Percentiles rank a stretch among this genome's conserved stretches.
Evolutionary conservation across 192 early-diverging fungal species (phyloP).

Genomic region (Jimgerdemannia lactiflua): DNA sequence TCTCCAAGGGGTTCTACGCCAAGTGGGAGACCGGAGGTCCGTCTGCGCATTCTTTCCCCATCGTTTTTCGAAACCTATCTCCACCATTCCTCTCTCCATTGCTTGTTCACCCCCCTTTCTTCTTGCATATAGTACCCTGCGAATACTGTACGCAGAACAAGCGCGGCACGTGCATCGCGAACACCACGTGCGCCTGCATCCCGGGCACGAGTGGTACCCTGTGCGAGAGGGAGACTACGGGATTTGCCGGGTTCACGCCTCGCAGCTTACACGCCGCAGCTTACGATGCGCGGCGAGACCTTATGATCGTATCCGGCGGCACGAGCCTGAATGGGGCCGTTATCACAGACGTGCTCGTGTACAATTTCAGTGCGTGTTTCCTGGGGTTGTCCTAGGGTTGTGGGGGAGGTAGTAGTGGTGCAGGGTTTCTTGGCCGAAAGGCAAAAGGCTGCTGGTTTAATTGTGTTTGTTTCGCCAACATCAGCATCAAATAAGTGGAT

Average conservation of each 20-base stretch:
- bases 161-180: constrained; percentile 18
- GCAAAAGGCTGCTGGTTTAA: too few species aligned
- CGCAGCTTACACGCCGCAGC: constrained; percentile 30
- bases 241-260: constrained; percentile 21
- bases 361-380: neutral
- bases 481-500: constrained; percentile 28
- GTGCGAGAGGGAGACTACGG: constrained; percentile 27
- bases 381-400: neutral
- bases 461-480: constrained; percentile 11
- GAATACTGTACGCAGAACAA: constrained; percentile 13
- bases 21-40: neutral
- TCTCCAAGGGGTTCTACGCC: neutral
- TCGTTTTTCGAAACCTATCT: too few species aligned
- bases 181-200: constrained; percentile 15
- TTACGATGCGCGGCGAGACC: constrained; percentile 27
- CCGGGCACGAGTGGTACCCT: constrained; percentile 13
- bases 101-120: neutral
- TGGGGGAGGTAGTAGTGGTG: too few species aligned
- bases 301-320: constrained; percentile 31
- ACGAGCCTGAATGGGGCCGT: neutral
- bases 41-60: neutral
- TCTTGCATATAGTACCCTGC: constrained; percentile 18
- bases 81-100: too few species aligned
- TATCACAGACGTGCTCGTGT: neutral
- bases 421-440: too few species aligned